A percentile compares a stretch with the other conserved stretches of the same genome.
Conservation (phyloP, 1,284 basidiomycete genomes). For the Gomphus sp. region DNA sequence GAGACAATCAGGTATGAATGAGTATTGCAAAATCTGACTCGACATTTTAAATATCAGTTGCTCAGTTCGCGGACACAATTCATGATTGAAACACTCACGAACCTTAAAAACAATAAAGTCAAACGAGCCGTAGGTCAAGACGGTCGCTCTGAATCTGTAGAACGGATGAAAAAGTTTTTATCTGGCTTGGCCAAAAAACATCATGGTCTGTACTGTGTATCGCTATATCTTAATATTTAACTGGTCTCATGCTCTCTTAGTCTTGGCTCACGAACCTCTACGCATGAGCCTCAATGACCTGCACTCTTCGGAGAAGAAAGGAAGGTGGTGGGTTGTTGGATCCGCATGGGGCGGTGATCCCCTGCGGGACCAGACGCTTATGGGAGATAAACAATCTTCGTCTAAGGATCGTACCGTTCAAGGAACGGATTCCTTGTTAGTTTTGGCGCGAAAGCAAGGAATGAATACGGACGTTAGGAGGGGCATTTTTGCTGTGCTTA, state of each 20-base stretch:
- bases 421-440: conserved; percentile 39
- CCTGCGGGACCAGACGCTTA: conserved; percentile 45
- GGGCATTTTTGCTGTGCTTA: conserved; percentile 85
- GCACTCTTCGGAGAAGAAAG: conserved; percentile 74
- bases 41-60: not conserved
- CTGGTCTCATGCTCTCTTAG: conserved; percentile 29
- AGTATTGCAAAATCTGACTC: not conserved
- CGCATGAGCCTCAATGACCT: conserved; percentile 83
- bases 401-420: conserved; percentile 20
- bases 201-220: conserved; percentile 39
- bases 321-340: conserved; percentile 99
- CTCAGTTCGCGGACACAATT: conserved; percentile 76
- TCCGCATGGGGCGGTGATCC: conserved; percentile 95
- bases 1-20: conserved; percentile 47
- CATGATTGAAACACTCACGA: conserved; percentile 87
- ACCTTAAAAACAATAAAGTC: conserved; percentile 85
- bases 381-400: conserved; percentile 24
- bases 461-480: conserved; percentile 98
- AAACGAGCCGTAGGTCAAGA: conserved; percentile 56
- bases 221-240: not conserved
- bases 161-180: conserved; percentile 81
- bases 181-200: conserved; percentile 66
- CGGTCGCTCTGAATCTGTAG: conserved; percentile 60
- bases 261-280: conserved; percentile 74
- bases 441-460: conserved; percentile 85